Evolutionary conservation across 1,284 basidiomycete species (phyloP), one percentile per base, ranked within the genome.

Genomic region (Rhizoctonia solani): DNA sequence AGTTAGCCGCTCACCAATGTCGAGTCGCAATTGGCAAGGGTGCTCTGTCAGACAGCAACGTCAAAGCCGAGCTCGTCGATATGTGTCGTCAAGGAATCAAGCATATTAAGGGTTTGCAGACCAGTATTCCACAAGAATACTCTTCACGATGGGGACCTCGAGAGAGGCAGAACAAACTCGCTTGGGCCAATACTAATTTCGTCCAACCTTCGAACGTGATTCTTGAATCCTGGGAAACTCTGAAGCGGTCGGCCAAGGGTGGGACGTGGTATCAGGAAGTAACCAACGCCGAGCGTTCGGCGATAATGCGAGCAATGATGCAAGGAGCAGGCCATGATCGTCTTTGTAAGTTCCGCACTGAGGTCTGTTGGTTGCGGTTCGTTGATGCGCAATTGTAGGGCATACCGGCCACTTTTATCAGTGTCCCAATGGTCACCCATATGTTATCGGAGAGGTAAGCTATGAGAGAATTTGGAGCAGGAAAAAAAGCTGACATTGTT

Each of bases 281-380:
- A 1, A 81, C 82, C 13, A 68, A 80, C 5, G 80, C 83, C 14
- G 85, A 87, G 72, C 77, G 77, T 63, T 76, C 75, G 66, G 76
- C 77, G 9, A 77, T 87, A 29, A 77, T 85, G 32, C 76, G 76
- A 46, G 80, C 82, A 0, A 74, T 84, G 34, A 73, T 37, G 67
- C 68, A 54, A 21, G 63, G 52, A 11, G n/a, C 52, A 6, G 52
- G 42, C 6, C 44, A 46, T 6, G 44, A 49, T 49, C 46, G 46
- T 5, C 5, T 23, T 4, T 49, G 46, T 49, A 14, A 49, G 46
- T 49, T 5, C 2, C n/a, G 3, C 46, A n/a, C n/a, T n/a, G n/a
- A n/a, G 11, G 25, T 49, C 25, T 11, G n/a, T 6, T 49, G 14
- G 11, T 4, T 21, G 8, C 6, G 5, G 25, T 27, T 3, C 11